phyloP scores from a whole-genome alignment of 2,329 filamentous ascomycete genomes.

The Phyllosticta citrichinensis region DNA sequence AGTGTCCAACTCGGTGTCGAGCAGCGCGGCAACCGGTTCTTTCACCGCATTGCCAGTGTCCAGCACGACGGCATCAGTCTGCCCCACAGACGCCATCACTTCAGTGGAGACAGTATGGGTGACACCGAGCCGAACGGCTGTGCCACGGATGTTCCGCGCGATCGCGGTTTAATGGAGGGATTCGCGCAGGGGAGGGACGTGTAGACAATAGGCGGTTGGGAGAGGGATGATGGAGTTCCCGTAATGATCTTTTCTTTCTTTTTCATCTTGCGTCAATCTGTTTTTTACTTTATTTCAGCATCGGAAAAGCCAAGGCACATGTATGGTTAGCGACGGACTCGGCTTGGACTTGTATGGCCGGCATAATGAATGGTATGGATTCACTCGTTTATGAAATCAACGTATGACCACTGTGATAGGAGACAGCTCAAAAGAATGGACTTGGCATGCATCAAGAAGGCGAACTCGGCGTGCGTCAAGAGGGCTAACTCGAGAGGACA shows the following conservation, averaged over 20 bases:
- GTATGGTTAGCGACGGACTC: neutral
- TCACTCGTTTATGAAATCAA: neutral
- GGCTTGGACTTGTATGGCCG: neutral
- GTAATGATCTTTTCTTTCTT: neutral
- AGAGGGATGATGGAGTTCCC: neutral
- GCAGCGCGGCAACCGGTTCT: neutral
- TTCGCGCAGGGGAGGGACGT: neutral
- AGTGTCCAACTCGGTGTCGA: neutral
- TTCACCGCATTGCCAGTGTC: neutral
- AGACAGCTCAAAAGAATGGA: too few relatives aligned
- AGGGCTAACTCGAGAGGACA: too few relatives aligned
- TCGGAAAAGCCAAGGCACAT: neutral
- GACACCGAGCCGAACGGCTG: neutral
- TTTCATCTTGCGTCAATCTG: neutral
- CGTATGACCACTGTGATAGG: too few relatives aligned
- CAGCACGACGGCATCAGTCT: neutral
- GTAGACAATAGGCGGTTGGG: neutral
- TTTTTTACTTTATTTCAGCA: neutral
- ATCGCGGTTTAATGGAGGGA: neutral
- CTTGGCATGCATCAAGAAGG: too few relatives aligned
- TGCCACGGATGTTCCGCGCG: neutral
- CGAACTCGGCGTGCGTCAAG: too few relatives aligned
- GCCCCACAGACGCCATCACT: slow-evolving; percentile 1
- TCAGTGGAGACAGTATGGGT: neutral
- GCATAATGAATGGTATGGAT: neutral